A percentile compares a stretch with the other conserved stretches of the same genome.
Evolutionary conservation across 352 stramenopile species (phyloP).

Genomic region (Globisporangium polare): DNA sequence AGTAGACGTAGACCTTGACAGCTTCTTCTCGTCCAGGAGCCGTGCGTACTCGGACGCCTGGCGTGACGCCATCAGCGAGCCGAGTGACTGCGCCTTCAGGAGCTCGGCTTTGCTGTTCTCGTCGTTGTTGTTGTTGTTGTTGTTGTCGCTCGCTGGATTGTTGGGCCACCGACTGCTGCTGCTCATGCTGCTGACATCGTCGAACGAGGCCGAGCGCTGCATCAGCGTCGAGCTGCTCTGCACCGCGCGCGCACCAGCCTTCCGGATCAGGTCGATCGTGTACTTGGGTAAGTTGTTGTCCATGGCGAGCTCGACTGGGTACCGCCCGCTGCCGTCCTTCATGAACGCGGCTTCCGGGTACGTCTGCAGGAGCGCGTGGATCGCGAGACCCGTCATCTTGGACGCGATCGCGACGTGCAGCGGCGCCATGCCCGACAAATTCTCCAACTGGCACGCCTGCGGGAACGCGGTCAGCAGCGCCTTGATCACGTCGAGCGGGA

Average conservation of each 20-base stretch:
- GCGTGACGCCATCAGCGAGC: conserved; percentile 35
- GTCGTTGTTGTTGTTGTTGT: conserved; percentile 19
- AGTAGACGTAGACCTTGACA: not conserved
- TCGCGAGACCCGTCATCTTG: conserved; percentile 53
- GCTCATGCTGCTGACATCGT: conserved; percentile 23
- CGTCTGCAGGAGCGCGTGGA: conserved; percentile 46
- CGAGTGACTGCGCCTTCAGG: conserved; percentile 47
- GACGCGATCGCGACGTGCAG: conserved; percentile 78
- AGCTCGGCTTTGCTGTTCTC: conserved; percentile 26
- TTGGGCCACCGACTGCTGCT: conserved; percentile 14
- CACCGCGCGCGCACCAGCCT: conserved; percentile 40
- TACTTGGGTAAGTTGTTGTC: conserved; percentile 58
- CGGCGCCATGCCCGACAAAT: conserved; percentile 75
- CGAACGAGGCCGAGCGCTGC: conserved; percentile 33
- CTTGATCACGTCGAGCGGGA: conserved; percentile 45
- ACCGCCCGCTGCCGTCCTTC: conserved; percentile 50
- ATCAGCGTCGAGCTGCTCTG: conserved; percentile 25
- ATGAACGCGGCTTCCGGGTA: conserved; percentile 30
- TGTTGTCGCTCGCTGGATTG: conserved; percentile 2
- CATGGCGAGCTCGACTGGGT: conserved; percentile 64
- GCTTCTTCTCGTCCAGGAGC: conserved; percentile 32
- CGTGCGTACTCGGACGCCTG: conserved; percentile 36
- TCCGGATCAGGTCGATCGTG: conserved; percentile 67
- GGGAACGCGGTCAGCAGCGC: conserved; percentile 51
- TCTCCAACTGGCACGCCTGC: conserved; percentile 51